Percentiles rank a stretch among this genome's conserved stretches.
phyloP scores from a whole-genome alignment of 495 filamentous ascomycete genomes.

The Neurospora terricola region DNA sequence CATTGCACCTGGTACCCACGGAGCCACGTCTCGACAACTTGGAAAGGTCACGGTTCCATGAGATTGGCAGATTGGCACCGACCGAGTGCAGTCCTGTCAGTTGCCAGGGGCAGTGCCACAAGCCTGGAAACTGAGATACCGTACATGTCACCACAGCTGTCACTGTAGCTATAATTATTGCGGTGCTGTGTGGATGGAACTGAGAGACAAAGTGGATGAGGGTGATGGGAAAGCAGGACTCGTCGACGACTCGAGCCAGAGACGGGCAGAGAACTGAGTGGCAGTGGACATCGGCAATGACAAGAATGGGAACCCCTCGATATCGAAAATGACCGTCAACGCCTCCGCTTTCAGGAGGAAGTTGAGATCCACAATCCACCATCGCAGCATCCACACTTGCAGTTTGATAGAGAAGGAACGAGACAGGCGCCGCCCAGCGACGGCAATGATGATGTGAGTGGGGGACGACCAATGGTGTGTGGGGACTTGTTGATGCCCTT shows the following conservation, averaged over 20 bases:
- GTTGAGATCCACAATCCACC: neutral
- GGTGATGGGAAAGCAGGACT: neutral
- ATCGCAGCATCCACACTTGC: neutral
- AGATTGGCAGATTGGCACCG: neutral
- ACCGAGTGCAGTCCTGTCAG: neutral
- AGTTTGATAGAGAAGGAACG: neutral
- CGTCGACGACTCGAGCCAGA: neutral
- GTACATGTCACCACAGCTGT: neutral
- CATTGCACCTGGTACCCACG: neutral
- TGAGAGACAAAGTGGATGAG: neutral
- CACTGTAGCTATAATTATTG: neutral
- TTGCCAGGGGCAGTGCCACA: neutral
- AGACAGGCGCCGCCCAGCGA: neutral
- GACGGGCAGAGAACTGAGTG: too few relatives aligned
- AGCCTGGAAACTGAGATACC: neutral
- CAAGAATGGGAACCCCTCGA: neutral
- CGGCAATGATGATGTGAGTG: neutral
- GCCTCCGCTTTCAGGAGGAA: neutral
- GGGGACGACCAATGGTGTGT: neutral
- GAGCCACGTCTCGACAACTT: neutral
- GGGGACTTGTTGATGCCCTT: neutral
- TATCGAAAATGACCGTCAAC: neutral
- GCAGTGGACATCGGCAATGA: neutral
- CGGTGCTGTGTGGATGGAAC: neutral
- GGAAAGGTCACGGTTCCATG: neutral